Base-by-base conservation (phyloP, 148 eudicot species). In the Vaccinium macrocarpon region DNA sequence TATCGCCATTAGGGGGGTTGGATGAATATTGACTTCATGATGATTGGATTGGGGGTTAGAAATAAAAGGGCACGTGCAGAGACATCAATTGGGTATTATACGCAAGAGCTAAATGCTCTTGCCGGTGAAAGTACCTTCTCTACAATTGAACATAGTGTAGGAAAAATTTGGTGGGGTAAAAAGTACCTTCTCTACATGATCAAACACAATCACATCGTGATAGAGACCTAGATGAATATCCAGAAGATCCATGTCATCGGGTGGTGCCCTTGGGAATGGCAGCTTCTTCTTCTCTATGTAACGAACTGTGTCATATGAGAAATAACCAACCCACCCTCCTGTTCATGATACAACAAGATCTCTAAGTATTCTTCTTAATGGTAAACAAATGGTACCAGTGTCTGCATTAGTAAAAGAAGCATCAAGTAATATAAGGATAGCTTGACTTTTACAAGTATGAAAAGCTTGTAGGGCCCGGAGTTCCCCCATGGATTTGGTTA, bases 271-370 rank as follows among this genome's bases (percentile, higher is more conserved):
- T 14, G 87, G 23, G 55, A 91, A 91, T 49, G 91, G 86, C 11
- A 91, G 81, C 85, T 88, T 91, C 86, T 87, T 91, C 83, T 84
- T 91, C 88, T 89, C 91, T 46, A 81, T 79, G 73, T 89, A 91
- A 8, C 93, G 93, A 88, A 91, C 88, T 64, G 93, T 87, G 78
- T 91, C 93, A 78, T 91, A 91, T 64, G 93, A 91, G 87, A 89
- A 91, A 86, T 89, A 89, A 78, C 93, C 93, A 77, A 91, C 90
- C 93, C 93, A 91, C 14, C 93, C 93, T 87, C 93, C 93, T 91
- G 89, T 77, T 68, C 84, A 88, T 19, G 66, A 85, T 55, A 46
- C 5, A 76, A 71, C 53, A 16, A 16, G 68, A 35, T 14, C 49
- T 16, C 42, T 83, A 15, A 56, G 4, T 75, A 46, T 5, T 2